Evolutionary conservation across 257 asterid genomes (phyloP), one percentile per base, ranked within the genome.

Genomic region (Nicotiana tabacum): DNA sequence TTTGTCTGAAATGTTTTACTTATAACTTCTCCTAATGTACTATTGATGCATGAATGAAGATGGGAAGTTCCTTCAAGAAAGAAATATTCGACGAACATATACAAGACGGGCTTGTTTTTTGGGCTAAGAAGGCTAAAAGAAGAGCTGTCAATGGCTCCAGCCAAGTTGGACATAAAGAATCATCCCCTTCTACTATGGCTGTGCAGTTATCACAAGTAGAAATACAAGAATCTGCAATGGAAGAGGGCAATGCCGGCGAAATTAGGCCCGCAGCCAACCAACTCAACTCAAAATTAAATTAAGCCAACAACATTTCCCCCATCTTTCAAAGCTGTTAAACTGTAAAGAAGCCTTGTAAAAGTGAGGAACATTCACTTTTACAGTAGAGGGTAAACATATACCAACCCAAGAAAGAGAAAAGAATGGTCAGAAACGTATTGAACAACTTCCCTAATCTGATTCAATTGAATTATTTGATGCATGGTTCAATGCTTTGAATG

Each of bases 31-130:
- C 43, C 55, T 30, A 37, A 58, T 39, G 27, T 29, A 43, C 48
- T 43, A 16, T 48, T 27, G 21, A 29, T 72, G 46, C 53, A 83
- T 55, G 65, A 30, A 51, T 67, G 83, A 60, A 93, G 97, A 93
- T 93, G 97, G 97, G 96, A 84, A 91, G 91, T 82, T 85, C 90
- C 60, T 90, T 89, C 88, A 92, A 92, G 88, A 88, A 80, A 85
- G 91, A 91, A 33, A 89, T 91, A 79, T 93, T 92, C 60, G 90
- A 91, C 18, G 92, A 90, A 58, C 83, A 88, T 70, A 80, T 90
- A 81, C 94, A 91, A 86, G 91, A 77, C 6, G 88, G 93, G 18
- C 84, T 91, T 0, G 66, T 85, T n/a, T 92, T 88, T 6, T 92
- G 97, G 97, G 93, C 95, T 39, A 85, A 83, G 10, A 89, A 88